Evolutionary conservation across 2,329 filamentous ascomycete genomes (phyloP).

Genomic region (Karstenula rhodostoma): DNA sequence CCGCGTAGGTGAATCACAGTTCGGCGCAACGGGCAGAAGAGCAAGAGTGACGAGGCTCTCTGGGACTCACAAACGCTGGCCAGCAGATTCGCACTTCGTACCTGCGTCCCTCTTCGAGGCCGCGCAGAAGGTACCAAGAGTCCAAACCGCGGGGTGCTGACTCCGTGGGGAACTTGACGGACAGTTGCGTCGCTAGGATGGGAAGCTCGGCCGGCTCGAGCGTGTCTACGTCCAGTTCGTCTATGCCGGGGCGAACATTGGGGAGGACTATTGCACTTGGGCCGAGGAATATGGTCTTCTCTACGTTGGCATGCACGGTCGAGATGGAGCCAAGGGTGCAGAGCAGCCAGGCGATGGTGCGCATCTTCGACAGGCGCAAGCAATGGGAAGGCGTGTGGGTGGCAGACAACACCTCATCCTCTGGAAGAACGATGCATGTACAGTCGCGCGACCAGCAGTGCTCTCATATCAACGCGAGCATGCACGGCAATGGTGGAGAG

Average conservation of each 20-base stretch:
- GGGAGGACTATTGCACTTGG: slow-evolving; percentile 68
- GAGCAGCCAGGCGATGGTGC: slow-evolving; percentile 39
- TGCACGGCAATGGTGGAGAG: slow-evolving; percentile 1
- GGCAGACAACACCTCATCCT: slow-evolving; percentile 5
- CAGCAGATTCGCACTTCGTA: slow-evolving; percentile 96
- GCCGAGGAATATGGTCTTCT: slow-evolving; percentile 88
- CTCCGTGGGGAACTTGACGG: slow-evolving; percentile 71
- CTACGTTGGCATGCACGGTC: slow-evolving; percentile 73
- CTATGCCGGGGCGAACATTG: slow-evolving; percentile 62
- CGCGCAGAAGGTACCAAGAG: slow-evolving; percentile 81
- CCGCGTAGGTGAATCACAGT: not conserved
- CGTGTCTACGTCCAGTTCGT: slow-evolving; percentile 69
- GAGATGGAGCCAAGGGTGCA: slow-evolving; percentile 42
- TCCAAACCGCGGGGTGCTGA: slow-evolving; percentile 64
- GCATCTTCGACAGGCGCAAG: slow-evolving; percentile 42
- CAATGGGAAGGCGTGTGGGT: not conserved
- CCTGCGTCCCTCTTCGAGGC: slow-evolving; percentile 73
- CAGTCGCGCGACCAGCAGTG: not conserved
- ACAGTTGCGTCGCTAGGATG: slow-evolving; percentile 69
- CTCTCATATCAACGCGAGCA: not conserved
- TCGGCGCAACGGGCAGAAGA: not conserved
- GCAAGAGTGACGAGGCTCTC: slow-evolving; percentile 12
- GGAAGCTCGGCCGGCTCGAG: slow-evolving; percentile 64
- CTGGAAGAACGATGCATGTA: not conserved
- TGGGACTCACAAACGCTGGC: slow-evolving; percentile 81